Evolutionary conservation across 805 yeast species (phyloP).

Genomic region (Hanseniaspora singularis): DNA sequence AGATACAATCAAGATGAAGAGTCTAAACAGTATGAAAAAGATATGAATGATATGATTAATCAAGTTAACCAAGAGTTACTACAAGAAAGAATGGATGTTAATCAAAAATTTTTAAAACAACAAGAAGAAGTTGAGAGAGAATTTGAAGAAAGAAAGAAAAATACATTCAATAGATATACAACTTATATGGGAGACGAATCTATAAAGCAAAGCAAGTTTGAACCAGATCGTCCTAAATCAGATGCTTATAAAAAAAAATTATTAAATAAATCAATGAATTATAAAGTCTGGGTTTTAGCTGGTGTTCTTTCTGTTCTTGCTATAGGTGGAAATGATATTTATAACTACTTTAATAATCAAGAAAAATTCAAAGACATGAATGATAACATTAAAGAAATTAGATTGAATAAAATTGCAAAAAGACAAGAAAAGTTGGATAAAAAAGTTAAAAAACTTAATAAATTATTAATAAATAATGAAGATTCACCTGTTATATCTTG

Average conservation of each 20-base stretch:
- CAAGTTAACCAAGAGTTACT: constrained; percentile 13
- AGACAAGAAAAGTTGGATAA: constrained; percentile 20
- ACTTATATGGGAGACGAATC: neutral
- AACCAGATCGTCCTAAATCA: constrained; percentile 11
- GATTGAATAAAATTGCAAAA: constrained; percentile 18
- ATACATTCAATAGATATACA: constrained; percentile 8
- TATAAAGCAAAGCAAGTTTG: neutral
- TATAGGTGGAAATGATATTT: constrained; percentile 14
- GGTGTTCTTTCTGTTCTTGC: neutral
- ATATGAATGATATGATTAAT: constrained; percentile 12
- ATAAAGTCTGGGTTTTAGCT: constrained; percentile 11
- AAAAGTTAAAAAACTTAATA: constrained; percentile 14
- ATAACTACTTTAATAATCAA: constrained; percentile 8
- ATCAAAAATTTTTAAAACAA: constrained; percentile 10
- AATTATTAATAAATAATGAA: neutral
- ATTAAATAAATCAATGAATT: constrained; percentile 7
- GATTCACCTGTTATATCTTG: constrained; percentile 18
- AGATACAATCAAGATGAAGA: constrained; percentile 13
- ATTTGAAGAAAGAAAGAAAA: neutral
- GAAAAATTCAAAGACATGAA: constrained; percentile 12
- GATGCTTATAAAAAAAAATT: constrained; percentile 1
- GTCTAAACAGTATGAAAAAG: constrained; percentile 3
- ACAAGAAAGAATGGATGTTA: constrained; percentile 10
- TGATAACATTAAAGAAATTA: constrained; percentile 18
- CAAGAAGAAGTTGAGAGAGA: constrained; percentile 5